A percentile compares a stretch with the other conserved stretches of the same genome.
Evolutionary conservation across 306 rosid genomes (phyloP).

Genomic region (Senna siamea): DNA sequence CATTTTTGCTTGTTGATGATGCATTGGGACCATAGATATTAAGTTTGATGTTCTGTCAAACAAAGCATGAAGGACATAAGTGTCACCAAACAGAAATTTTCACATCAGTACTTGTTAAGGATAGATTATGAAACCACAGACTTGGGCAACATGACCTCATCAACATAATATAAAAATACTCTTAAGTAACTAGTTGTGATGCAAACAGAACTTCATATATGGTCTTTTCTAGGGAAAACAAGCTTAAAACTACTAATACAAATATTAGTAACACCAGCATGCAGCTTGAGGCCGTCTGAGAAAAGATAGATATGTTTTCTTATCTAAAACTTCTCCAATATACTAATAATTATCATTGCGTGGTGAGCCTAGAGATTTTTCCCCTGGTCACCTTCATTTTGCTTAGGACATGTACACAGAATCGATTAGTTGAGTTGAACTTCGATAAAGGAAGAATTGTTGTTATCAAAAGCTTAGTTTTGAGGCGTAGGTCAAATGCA

Average conservation of each 20-base stretch:
- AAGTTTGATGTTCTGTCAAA: conserved; percentile 49
- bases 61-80: conserved; percentile 31
- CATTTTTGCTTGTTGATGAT: conserved; percentile 68
- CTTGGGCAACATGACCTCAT: not conserved
- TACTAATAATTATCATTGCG: not conserved
- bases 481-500: not conserved
- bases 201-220: conserved; percentile 4
- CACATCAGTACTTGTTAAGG: conserved; percentile 13
- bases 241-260: not conserved
- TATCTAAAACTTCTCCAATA: not conserved
- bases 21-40: conserved; percentile 63
- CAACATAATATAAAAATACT: not conserved
- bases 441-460: not conserved
- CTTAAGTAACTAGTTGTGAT: conserved; percentile 7
- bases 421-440: not conserved
- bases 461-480: not conserved
- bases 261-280: not conserved
- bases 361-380: not conserved
- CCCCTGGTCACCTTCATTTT: not conserved
- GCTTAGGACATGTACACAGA: not conserved
- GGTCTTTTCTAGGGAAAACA: not conserved
- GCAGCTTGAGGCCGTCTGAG: conserved; percentile 2
- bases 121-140: not conserved
- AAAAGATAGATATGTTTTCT: not conserved
- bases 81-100: conserved; percentile 38